Base-by-base conservation (phyloP, 2,329 filamentous ascomycete genomes). In the Stagonosporopsis rhizophila region DNA sequence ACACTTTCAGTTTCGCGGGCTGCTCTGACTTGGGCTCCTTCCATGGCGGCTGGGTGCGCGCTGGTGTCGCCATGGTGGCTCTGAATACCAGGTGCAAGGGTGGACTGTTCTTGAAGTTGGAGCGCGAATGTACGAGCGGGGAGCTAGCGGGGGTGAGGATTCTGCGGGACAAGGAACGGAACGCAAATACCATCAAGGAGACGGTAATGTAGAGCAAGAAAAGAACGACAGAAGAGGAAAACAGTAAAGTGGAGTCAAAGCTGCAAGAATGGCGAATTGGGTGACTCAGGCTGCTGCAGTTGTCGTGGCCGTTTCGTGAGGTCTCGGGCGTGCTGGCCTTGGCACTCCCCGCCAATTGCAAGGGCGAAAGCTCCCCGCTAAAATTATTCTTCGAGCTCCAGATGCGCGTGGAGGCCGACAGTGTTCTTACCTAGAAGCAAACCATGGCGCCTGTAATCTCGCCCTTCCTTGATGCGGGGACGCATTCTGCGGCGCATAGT, bases 401-500 rank as follows among this genome's bases (percentile, higher is more conserved):
- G 28, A 51, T 32, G 30, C 46, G 38, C 34, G 44, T 11, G 20
- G 8, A 34, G 39, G 27, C 39, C 9, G 17, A 25, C 8, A 4
- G 23, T 20, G 6, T 40, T 14, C 17, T 39, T 34, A 39, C 17
- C 12, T 25, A 25, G 2, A 35, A 22, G n/a, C n/a, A 44, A 17
- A 22, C 44, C 44, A 75, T 71, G 70, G 65, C 68, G n/a, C 58
- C 60, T 22, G 32, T 51, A 8, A 64, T 77, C 1, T 96, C 93
- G 9, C 89, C 92, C 0, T 98, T 99, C 67, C 83, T 98, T 35
- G 85, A 89, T 49, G 87, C 90, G 0, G 87, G 88, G 15, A 71
- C 81, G 3, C 77, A 79, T 19, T 87, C 93, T 4, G 79, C 82
- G 11, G 79, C 86, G 20, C 83, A 89, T 65, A 83, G 83, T 3